Percentiles rank a stretch among this genome's conserved stretches.
phyloP scores from a whole-genome alignment of 2,329 filamentous ascomycete species.

The Phyllosticta citrichinensis region DNA sequence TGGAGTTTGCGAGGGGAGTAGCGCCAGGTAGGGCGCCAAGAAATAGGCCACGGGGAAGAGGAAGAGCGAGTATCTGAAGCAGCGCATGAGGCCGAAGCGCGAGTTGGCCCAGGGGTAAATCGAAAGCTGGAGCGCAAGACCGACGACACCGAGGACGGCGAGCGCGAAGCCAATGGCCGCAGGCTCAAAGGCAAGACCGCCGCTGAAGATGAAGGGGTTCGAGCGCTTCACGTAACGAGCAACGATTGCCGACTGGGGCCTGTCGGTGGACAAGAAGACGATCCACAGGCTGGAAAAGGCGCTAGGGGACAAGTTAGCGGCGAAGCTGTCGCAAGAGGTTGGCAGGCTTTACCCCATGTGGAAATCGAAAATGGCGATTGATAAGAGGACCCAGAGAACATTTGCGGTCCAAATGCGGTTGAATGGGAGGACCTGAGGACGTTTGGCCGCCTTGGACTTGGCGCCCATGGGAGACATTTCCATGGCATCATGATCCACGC shows the following conservation, averaged over 20 bases:
- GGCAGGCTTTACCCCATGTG: conserved; percentile 43
- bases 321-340: neutral
- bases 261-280: conserved; percentile 64
- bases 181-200: conserved; percentile 65
- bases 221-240: conserved; percentile 14
- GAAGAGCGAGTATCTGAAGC: conserved; percentile 58
- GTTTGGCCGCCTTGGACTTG: conserved; percentile 20
- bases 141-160: conserved; percentile 64
- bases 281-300: conserved; percentile 70
- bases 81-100: conserved; percentile 56
- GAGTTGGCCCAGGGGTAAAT: conserved; percentile 60
- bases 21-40: conserved; percentile 58
- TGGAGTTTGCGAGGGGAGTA: conserved; percentile 48
- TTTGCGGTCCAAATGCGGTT: conserved; percentile 44
- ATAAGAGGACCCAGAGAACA: conserved; percentile 48
- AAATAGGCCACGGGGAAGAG: conserved; percentile 63
- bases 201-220: conserved; percentile 48
- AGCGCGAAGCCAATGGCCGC: conserved; percentile 66
- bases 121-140: conserved; percentile 62
- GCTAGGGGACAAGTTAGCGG: conserved; percentile 1
- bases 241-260: conserved; percentile 28
- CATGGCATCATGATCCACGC: conserved; percentile 19
- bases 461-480: conserved; percentile 23
- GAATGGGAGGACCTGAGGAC: conserved; percentile 36
- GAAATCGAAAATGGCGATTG: conserved; percentile 60